These are phyloP conservation scores for Pachysandra terminalis DNA, from an alignment of 164 flowering plant genomes.

Conservation along the genomic window DNA sequence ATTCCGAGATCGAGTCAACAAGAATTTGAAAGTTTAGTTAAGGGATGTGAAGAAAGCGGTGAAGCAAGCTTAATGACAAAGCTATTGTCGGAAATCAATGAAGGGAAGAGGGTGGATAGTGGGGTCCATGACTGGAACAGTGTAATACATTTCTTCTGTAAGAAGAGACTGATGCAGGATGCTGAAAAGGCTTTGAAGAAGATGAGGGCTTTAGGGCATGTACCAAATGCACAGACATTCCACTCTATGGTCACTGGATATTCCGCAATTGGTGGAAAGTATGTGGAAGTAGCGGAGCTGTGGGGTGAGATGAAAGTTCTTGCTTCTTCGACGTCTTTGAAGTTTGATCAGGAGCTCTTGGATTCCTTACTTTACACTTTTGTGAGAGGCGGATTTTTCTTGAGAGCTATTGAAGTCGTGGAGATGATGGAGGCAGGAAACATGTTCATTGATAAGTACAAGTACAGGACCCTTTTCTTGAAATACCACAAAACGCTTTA, in stretches of 20 bases:
- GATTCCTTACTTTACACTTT: constrained; percentile 86
- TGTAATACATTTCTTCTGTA: constrained; percentile 88
- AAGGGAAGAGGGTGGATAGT: constrained; percentile 60
- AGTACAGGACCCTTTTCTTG: constrained; percentile 72
- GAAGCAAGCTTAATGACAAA: constrained; percentile 69
- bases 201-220: constrained; percentile 79
- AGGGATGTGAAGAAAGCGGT: constrained; percentile 45
- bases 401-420: constrained; percentile 85
- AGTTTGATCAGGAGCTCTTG: constrained; percentile 87
- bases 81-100: constrained; percentile 80
- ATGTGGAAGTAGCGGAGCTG: constrained; percentile 76
- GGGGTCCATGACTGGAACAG: constrained; percentile 97
- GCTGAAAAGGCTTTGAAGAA: constrained; percentile 95
- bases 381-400: constrained; percentile 92
- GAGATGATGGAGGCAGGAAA: constrained; percentile 76
- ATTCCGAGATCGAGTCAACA: constrained; percentile 46
- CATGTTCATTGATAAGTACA: constrained; percentile 90
- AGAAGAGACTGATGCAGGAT: constrained; percentile 88
- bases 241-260: constrained; percentile 94
- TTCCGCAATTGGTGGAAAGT: constrained; percentile 88
- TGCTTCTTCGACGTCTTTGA: constrained; percentile 54
- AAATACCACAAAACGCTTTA: constrained; percentile 84
- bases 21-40: constrained; percentile 54
- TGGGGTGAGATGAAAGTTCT: constrained; percentile 97
- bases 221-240: constrained; percentile 92